phyloP scores from a whole-genome alignment of 2,329 filamentous ascomycete species.

The Xylariaceae sp. region DNA sequence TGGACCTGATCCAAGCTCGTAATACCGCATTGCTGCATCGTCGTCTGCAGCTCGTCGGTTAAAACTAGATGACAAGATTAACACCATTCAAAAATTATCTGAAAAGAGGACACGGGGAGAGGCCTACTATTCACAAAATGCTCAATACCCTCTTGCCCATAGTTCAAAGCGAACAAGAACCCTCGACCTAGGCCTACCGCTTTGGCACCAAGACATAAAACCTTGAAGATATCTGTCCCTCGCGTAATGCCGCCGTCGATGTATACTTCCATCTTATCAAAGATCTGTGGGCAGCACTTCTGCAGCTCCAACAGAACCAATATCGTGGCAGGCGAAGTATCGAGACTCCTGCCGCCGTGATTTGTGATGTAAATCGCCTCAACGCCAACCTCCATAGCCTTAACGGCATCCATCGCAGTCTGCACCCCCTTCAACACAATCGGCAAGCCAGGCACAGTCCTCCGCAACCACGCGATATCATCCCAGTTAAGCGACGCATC shows the following conservation, averaged over 20 bases:
- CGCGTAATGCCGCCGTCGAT: constrained; percentile 71
- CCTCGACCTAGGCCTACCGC: constrained; percentile 69
- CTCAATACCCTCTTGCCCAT: constrained; percentile 65
- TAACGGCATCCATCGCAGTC: constrained; percentile 66
- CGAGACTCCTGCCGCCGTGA: constrained; percentile 68
- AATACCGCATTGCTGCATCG: constrained; percentile 71
- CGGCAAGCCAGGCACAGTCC: constrained; percentile 58
- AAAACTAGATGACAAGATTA: constrained; percentile 47
- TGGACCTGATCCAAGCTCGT: constrained; percentile 66
- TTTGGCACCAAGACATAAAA: constrained; percentile 68
- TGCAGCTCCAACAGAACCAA: constrained; percentile 69
- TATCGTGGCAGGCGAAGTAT: constrained; percentile 60
- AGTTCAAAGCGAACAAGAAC: constrained; percentile 65
- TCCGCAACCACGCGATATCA: constrained; percentile 70
- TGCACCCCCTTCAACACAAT: constrained; percentile 76
- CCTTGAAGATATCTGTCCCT: constrained; percentile 72
- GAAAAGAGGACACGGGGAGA: not conserved
- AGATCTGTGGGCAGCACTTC: constrained; percentile 64
- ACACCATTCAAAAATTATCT: not conserved
- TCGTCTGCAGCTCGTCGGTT: constrained; percentile 68
- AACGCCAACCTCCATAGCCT: constrained; percentile 64
- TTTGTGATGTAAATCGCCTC: constrained; percentile 75
- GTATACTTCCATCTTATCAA: constrained; percentile 65
- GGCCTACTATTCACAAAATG: constrained; percentile 59
- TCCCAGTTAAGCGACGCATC: constrained; percentile 66